Conservation (phyloP, 225 moss, liverwort and hornwort genomes). For the Marchantia paleacea region DNA sequence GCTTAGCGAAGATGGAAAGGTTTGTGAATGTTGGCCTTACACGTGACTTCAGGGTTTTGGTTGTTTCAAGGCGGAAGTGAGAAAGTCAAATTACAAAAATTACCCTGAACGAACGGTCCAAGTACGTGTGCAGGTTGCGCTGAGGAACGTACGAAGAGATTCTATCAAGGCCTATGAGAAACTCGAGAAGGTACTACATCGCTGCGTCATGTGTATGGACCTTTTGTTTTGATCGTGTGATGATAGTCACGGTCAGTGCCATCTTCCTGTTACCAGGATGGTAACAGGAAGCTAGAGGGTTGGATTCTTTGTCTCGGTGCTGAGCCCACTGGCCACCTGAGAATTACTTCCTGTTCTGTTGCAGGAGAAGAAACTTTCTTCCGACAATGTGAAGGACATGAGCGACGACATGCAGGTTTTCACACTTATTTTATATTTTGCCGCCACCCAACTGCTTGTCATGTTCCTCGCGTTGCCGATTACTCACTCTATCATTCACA, state of each 20-base stretch:
- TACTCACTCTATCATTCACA: neutral
- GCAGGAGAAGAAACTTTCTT: slow-evolving; percentile 89
- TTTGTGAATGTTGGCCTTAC: slow-evolving; percentile 3
- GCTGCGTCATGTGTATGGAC: slow-evolving; percentile 10
- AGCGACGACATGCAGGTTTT: slow-evolving; percentile 82
- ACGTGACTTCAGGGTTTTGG: neutral
- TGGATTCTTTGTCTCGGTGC: neutral
- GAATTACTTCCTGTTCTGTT: neutral
- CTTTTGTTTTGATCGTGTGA: neutral
- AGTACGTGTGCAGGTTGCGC: slow-evolving; percentile 58
- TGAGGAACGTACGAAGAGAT: slow-evolving; percentile 96
- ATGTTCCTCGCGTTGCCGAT: neutral
- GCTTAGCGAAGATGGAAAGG: slow-evolving; percentile 80
- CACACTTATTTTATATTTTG: neutral
- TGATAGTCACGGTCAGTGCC: neutral
- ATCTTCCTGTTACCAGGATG: neutral
- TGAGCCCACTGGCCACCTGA: neutral
- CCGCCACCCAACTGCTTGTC: neutral
- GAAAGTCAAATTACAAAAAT: neutral
- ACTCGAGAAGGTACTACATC: slow-evolving; percentile 64
- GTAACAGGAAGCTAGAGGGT: neutral
- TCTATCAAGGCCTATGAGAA: slow-evolving; percentile 87
- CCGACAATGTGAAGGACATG: slow-evolving; percentile 80
- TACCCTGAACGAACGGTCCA: neutral
- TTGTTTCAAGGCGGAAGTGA: neutral